phyloP scores from a whole-genome alignment of 306 rosid species.

The Notholithocarpus densiflorus region DNA sequence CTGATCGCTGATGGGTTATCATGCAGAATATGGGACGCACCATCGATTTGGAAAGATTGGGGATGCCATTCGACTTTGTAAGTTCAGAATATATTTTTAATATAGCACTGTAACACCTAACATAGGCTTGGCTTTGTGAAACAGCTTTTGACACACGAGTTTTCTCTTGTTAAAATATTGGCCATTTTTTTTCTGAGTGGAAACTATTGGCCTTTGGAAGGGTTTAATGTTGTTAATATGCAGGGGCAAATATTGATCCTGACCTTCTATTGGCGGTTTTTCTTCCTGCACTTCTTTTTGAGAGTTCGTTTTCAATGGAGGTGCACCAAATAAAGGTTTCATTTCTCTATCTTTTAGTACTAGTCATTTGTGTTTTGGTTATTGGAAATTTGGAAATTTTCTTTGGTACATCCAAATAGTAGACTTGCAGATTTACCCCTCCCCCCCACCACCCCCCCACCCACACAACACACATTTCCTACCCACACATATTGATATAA shows the following conservation, averaged over 20 bases:
- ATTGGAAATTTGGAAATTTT: background rate
- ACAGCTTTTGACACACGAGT: conserved; percentile 12
- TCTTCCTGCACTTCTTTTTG: conserved; percentile 95
- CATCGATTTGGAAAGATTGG: conserved; percentile 84
- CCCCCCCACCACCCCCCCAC: background rate
- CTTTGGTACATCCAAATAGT: background rate
- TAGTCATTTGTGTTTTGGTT: conserved; percentile 8
- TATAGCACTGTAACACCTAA: background rate
- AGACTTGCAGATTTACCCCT: background rate
- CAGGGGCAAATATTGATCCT: conserved; percentile 93
- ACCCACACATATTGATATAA: background rate
- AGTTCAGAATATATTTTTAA: conserved; percentile 32
- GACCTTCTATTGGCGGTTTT: conserved; percentile 81
- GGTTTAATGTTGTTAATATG: conserved; percentile 26
- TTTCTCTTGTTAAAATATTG: conserved; percentile 13
- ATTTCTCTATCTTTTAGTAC: conserved; percentile 12
- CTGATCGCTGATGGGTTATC: conserved; percentile 23
- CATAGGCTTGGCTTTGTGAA: background rate
- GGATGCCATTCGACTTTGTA: conserved; percentile 89
- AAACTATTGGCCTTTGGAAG: conserved; percentile 3
- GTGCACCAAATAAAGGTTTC: conserved; percentile 90
- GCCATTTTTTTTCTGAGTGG: background rate
- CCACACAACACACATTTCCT: background rate
- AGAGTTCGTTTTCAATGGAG: conserved; percentile 95
- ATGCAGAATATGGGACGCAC: conserved; percentile 77